Conservation (phyloP, 306 rosid genomes). For the Psophocarpus tetragonolobus region DNA sequence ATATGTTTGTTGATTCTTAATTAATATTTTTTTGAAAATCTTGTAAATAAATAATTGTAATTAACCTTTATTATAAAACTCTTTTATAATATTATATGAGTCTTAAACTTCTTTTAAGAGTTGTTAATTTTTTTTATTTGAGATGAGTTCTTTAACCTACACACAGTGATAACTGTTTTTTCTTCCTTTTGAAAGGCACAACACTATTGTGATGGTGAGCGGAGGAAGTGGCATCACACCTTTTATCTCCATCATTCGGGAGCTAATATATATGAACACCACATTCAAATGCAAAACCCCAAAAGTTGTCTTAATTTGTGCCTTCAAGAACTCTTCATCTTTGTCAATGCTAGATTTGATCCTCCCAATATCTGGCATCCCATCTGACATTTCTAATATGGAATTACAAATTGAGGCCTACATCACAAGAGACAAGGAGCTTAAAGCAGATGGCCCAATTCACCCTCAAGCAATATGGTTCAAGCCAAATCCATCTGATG, state of each 20-base stretch:
- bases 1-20: too few species aligned
- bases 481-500: slow-evolving; percentile 54
- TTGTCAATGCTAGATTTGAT: slow-evolving; percentile 65
- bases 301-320: slow-evolving; percentile 49
- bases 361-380: slow-evolving; percentile 50
- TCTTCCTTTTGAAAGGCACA: slow-evolving; percentile 44
- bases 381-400: too few species aligned
- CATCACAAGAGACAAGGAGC: slow-evolving; percentile 59
- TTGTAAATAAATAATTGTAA: too few species aligned
- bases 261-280: slow-evolving; percentile 43
- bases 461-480: slow-evolving; percentile 42
- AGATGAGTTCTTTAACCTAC: too few species aligned
- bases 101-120: too few species aligned
- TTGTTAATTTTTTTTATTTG: background rate
- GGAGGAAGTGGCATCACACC: slow-evolving; percentile 93
- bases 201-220: slow-evolving; percentile 64
- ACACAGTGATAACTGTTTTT: background rate
- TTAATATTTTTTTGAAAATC: too few species aligned
- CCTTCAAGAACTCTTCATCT: slow-evolving; percentile 50
- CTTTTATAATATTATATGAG: too few species aligned
- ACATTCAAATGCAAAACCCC: slow-evolving; percentile 49
- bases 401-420: slow-evolving; percentile 67
- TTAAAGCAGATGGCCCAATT: slow-evolving; percentile 7
- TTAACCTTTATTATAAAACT: too few species aligned
- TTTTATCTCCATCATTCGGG: slow-evolving; percentile 67